These are phyloP conservation scores for Suillus spraguei DNA, from an alignment of 768 basidiomycete species.

Conservation along the genomic window DNA sequence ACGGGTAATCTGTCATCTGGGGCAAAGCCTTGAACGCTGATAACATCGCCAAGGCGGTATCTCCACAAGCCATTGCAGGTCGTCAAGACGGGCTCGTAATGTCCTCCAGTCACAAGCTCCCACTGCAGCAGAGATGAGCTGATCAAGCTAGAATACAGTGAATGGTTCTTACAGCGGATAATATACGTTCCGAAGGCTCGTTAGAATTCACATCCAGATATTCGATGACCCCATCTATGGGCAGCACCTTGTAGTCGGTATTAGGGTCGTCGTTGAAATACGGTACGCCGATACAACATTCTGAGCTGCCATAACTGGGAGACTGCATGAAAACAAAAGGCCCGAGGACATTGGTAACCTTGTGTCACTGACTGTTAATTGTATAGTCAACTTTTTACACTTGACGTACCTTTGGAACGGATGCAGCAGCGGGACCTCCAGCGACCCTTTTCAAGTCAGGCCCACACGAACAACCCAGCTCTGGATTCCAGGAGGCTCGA, in stretches of 20 bases:
- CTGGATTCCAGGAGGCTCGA: neutral
- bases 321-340: conserved; percentile 6
- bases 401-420: conserved; percentile 10
- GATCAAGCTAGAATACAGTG: neutral
- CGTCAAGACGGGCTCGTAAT: conserved; percentile 14
- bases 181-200: neutral
- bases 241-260: neutral
- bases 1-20: conserved; percentile 15
- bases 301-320: conserved; percentile 3
- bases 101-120: conserved; percentile 11
- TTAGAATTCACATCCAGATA: neutral
- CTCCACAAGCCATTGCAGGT: conserved; percentile 15
- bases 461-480: conserved; percentile 11
- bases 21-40: conserved; percentile 13
- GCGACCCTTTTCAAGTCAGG: conserved; percentile 5
- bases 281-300: conserved; percentile 1
- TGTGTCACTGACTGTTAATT: neutral
- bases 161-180: neutral
- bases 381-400: too few species aligned
- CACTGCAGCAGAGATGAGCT: neutral
- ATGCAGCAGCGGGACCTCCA: conserved; percentile 8
- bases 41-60: conserved; percentile 14
- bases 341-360: conserved; percentile 13
- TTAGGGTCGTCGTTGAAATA: conserved; percentile 4
- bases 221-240: conserved; percentile 5